phyloP scores from a whole-genome alignment of 169 alveolate species.

The Cryptosporidium xiaoi region DNA sequence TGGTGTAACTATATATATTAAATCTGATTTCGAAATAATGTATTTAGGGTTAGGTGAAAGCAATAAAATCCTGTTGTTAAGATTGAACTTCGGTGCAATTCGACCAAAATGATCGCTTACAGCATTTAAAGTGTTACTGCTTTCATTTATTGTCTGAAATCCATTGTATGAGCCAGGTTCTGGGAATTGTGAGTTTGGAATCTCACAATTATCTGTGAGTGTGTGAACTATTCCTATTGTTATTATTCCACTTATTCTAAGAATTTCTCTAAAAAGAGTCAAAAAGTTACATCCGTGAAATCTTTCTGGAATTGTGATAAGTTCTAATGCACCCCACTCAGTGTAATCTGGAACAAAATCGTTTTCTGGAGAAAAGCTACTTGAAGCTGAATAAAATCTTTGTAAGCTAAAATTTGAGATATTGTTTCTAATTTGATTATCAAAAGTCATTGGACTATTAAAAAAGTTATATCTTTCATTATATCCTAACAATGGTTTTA shows the following conservation, averaged over 20 bases:
- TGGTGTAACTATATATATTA: conserved; percentile 63
- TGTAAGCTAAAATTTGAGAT: not conserved
- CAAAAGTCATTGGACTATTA: conserved; percentile 40
- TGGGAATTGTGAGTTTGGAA: conserved; percentile 18
- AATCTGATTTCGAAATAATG: conserved; percentile 31
- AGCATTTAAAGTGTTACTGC: not conserved
- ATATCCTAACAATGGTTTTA: conserved; percentile 55
- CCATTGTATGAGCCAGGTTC: not conserved
- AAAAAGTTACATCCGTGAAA: conserved; percentile 40
- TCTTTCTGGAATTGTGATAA: conserved; percentile 44
- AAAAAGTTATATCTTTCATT: conserved; percentile 50
- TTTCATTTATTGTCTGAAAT: not conserved
- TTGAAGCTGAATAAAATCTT: conserved; percentile 25
- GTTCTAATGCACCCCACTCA: conserved; percentile 72
- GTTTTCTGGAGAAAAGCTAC: conserved; percentile 20
- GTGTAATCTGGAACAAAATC: conserved; percentile 52
- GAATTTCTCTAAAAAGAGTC: conserved; percentile 39
- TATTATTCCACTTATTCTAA: conserved; percentile 37
- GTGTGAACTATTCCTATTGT: conserved; percentile 42
- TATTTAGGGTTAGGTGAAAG: conserved; percentile 60
- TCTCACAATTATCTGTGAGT: conserved; percentile 19
- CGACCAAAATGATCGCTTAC: not conserved
- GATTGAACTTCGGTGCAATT: conserved; percentile 35
- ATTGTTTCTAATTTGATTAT: conserved; percentile 6
- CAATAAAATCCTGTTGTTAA: conserved; percentile 31